Evolutionary conservation across 164 flowering plant species (phyloP), one percentile per base, ranked within the genome.

Genomic region (Kalanchoe fedtschenkoi): DNA sequence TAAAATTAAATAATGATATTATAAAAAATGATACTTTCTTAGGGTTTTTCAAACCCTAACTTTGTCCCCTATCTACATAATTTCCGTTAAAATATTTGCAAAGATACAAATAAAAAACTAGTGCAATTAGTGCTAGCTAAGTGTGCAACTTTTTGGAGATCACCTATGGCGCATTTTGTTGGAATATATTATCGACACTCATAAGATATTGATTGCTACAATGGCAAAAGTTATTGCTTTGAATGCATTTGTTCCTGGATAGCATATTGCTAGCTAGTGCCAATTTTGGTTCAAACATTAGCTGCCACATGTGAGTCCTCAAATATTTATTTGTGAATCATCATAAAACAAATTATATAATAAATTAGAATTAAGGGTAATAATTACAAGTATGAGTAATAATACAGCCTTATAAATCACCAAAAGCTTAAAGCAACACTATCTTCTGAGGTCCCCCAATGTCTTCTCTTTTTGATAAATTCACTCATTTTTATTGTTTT

Each of bases 281-380:
- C 54, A 47, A 47, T 5, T 21, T 47, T 47, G 54, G 54, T 47
- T 22, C 54, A 47, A 47, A 47, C 54, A 47, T 47, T 47, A 4
- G 6, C 8, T 47, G 54, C 54, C 54, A 47, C 54, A 47, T 47
- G 54, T 47, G 13, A 0, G 8, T 9, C 13, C 22, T 22, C 26
- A 19, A 21, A 46, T 22, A 21, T 47, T 7, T 47, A 5, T 22
- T 4, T 22, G 14, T 7, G 21, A 22, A 22, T 44, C 53, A 44
- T 44, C 53, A 44, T 2, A 7, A 22, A 22, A 44, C 53, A 44
- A 44, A 44, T 44, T 44, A 44, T 44, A 19, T 19, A 16, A 22
- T 47, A 21, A 10, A 47, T 8, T 47, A 47, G 11, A 6, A 47
- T 0, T 47, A 21, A 21, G n/a, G n/a, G 6, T 21, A 19, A 7